Evolutionary conservation across 2,329 filamentous ascomycete genomes (phyloP).

Genomic region (Balansia obtecta): DNA sequence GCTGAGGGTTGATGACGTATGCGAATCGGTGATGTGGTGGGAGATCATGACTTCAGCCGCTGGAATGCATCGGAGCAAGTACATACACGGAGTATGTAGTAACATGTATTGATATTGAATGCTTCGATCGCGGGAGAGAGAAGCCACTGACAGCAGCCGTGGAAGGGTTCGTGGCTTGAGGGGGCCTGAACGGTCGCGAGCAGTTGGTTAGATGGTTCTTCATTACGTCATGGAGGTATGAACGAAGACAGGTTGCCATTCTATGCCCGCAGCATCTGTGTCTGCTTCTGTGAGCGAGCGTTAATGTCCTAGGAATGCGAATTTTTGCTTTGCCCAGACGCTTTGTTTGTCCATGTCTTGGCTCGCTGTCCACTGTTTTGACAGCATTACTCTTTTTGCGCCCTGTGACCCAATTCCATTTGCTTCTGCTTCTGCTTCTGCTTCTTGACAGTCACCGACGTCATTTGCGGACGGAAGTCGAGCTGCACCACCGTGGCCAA

Average conservation of each 20-base stretch:
- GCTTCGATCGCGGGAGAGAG: no score
- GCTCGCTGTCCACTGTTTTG: no score
- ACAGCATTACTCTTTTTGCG: no score
- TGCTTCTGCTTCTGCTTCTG: neutral
- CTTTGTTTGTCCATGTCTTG: no score
- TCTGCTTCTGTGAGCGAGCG: no score
- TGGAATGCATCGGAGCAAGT: neutral
- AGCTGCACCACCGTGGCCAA: neutral
- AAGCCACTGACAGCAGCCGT: neutral
- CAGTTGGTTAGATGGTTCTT: neutral
- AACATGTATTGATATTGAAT: no score
- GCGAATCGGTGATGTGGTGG: neutral
- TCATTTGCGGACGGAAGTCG: neutral
- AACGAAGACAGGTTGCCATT: neutral
- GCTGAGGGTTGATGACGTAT: conserved; percentile 7
- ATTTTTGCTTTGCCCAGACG: no score
- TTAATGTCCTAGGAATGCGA: no score
- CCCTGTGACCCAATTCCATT: neutral
- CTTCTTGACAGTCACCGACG: neutral
- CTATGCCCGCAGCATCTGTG: no score
- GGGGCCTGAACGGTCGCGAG: no score
- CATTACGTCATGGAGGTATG: neutral
- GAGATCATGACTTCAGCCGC: neutral
- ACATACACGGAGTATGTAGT: neutral
- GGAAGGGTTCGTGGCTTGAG: neutral